phyloP scores from a whole-genome alignment of 306 rosid genomes.

The Malus orientalis region DNA sequence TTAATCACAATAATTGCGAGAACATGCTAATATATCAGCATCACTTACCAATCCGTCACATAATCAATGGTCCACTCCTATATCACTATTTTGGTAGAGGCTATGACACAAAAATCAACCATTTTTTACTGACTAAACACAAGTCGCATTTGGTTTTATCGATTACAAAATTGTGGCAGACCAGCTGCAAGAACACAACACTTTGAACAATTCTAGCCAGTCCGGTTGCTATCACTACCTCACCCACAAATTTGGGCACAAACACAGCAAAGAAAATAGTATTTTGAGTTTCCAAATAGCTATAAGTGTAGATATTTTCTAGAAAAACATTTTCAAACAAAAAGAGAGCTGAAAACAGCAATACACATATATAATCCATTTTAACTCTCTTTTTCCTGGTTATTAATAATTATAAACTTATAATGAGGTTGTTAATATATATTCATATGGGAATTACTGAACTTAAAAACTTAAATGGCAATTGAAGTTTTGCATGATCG shows the following conservation, averaged over 20 bases:
- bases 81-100: neutral
- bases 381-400: neutral
- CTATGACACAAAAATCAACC: neutral
- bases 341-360: neutral
- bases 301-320: neutral
- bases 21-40: constrained; percentile 8
- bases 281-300: neutral
- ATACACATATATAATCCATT: neutral
- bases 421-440: neutral
- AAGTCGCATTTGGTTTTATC: neutral
- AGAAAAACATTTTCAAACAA: neutral
- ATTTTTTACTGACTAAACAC: neutral
- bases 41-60: neutral
- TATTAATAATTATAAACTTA: too few relatives aligned
- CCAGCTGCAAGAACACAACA: neutral
- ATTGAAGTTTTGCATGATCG: neutral
- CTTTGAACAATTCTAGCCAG: neutral
- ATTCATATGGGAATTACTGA: neutral
- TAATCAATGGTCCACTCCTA: neutral
- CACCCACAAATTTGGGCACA: neutral
- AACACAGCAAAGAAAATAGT: neutral
- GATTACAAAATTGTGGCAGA: neutral
- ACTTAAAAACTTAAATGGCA: neutral
- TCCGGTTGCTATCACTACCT: neutral
- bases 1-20: neutral